Evolutionary conservation across 2,329 filamentous ascomycete genomes (phyloP).

Genomic region (Sclerotinia nivalis): DNA sequence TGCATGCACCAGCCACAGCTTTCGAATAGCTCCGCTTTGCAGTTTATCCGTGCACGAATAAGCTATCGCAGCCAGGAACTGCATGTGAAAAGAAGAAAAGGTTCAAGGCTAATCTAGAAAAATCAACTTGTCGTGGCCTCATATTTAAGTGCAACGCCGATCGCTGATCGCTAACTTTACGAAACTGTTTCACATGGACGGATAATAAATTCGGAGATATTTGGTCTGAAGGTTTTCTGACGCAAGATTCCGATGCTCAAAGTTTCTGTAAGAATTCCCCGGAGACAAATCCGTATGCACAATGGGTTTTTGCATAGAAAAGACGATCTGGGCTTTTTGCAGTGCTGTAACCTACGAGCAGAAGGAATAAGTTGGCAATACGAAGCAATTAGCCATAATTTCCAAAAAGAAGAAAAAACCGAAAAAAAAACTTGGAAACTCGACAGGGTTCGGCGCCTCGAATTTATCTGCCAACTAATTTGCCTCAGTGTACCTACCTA

Average conservation of each 20-base stretch:
- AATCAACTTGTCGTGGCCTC: background rate
- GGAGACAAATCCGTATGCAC: background rate
- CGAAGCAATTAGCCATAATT: conserved; percentile 4
- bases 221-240: background rate
- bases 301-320: background rate
- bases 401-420: background rate
- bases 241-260: background rate
- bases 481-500: background rate
- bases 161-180: background rate
- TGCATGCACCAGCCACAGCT: conserved; percentile 8
- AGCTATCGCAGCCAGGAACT: too few relatives aligned
- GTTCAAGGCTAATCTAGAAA: background rate
- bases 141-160: background rate
- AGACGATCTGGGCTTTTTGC: background rate
- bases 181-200: background rate
- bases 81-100: background rate
- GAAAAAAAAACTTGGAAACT: conserved; percentile 9
- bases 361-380: conserved; percentile 9
- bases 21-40: background rate
- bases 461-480: conserved; percentile 6
- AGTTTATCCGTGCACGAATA: background rate
- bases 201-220: conserved; percentile 4
- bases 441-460: background rate
- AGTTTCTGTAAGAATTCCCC: background rate
- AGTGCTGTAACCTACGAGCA: background rate